These are phyloP conservation scores for Erythrophleum ivorense DNA, from an alignment of 331 rosid genomes.

Conservation along the genomic window DNA sequence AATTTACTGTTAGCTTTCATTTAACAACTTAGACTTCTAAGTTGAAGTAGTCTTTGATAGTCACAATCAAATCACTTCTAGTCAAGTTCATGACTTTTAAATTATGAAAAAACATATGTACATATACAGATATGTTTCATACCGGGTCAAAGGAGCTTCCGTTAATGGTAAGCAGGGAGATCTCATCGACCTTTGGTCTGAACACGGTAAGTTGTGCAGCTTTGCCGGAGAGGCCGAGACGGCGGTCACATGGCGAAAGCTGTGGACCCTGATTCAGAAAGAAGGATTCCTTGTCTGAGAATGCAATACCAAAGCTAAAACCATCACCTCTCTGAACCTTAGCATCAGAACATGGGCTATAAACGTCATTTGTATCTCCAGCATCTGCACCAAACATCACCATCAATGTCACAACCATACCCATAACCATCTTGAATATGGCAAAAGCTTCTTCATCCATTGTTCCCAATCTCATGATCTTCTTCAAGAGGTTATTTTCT, in stretches of 20 bases:
- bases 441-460: constrained; percentile 29
- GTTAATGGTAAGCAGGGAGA: constrained; percentile 69
- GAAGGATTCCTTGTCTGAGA: constrained; percentile 63
- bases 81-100: not conserved
- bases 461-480: constrained; percentile 27
- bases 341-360: constrained; percentile 80
- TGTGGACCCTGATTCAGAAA: constrained; percentile 53
- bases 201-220: constrained; percentile 63
- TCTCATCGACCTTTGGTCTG: constrained; percentile 81
- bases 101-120: too few species aligned
- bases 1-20: too few species aligned
- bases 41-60: too few species aligned
- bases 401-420: constrained; percentile 4
- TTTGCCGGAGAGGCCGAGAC: constrained; percentile 51
- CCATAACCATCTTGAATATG: constrained; percentile 26
- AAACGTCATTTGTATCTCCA: constrained; percentile 65
- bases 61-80: not conserved
- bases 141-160: constrained; percentile 49
- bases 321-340: constrained; percentile 73
- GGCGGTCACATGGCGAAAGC: constrained; percentile 87
- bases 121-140: not conserved
- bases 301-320: constrained; percentile 80
- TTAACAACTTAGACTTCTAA: too few species aligned
- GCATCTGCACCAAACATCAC: constrained; percentile 52
- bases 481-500: constrained; percentile 37